Conservation (phyloP, 1,284 basidiomycete species). For the Malassezia caprae region DNA sequence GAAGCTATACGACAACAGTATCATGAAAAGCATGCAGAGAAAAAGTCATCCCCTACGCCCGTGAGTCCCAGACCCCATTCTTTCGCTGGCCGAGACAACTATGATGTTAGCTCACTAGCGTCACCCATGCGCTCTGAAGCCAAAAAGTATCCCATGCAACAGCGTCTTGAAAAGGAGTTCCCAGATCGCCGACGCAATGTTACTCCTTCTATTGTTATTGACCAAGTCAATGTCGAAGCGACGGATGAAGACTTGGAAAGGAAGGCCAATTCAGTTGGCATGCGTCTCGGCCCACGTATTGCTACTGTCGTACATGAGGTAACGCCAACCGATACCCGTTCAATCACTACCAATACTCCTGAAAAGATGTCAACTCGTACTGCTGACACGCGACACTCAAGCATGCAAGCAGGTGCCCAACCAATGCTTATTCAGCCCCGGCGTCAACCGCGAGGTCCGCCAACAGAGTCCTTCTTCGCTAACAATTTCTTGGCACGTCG, state of each 20-base stretch:
- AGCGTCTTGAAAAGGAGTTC: neutral
- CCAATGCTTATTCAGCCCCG: conserved; percentile 10
- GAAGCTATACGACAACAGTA: neutral
- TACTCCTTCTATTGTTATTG: conserved; percentile 16
- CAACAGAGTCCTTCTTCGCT: conserved; percentile 16
- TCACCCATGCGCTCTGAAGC: neutral
- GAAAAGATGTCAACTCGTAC: neutral
- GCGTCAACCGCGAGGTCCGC: conserved; percentile 16
- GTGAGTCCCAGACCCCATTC: conserved; percentile 1
- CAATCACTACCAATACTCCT: neutral
- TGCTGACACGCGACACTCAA: neutral
- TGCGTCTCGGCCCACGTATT: conserved; percentile 13
- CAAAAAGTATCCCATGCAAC: neutral
- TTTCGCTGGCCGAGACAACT: neutral
- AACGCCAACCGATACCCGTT: neutral
- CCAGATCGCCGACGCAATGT: neutral
- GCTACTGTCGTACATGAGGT: conserved; percentile 3
- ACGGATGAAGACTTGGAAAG: neutral
- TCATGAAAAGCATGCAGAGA: neutral
- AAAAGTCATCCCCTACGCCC: neutral
- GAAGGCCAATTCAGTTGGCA: conserved; percentile 11
- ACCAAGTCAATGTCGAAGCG: neutral
- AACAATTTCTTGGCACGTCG: conserved; percentile 18
- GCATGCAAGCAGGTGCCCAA: neutral
- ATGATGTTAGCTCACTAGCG: neutral